Base-by-base conservation (phyloP, 805 yeast genomes). In the Candida stauntonica region DNA sequence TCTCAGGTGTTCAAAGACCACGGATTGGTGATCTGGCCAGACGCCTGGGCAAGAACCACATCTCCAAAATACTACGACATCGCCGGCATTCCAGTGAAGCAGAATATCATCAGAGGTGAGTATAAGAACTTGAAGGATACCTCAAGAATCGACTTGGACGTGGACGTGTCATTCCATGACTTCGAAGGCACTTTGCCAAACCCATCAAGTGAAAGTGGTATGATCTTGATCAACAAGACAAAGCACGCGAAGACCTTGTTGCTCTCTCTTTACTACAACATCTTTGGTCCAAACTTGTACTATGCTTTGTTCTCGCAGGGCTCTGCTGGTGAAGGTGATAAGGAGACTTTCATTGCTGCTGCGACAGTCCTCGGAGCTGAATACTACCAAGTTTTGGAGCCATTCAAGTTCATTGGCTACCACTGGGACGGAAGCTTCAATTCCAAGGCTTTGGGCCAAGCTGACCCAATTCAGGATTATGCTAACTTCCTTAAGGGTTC, bases 321-420 rank as follows among this genome's bases (percentile, higher is more conserved):
- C 26, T 69, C 68, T 28, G 75, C 73, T 4, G 93, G 93, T n/a
- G 86, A 81, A 61, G 93, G 91, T 35, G 86, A 79, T 50, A 79
- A 79, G 51, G 86, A 79, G 48, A 77, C 86, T 0, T 79, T 79
- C 49, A 73, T 75, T 26, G 75, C 80, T 2, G 83, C 85, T 2
- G 80, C 84, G 2, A 64, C 68, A 15, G 82, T 65, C 0, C 51
- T 75, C 50, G 44, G 56, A 0, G 57, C 63, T 27, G 66, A 70
- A 7, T 73, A 67, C 55, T 70, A 65, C 55, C 84, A 77, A 55
- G 67, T 69, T 5, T 46, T 55, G 33, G 46, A 54, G 7, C 54
- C 57, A 17, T 58, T 66, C 7, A 53, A 46, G 21, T 62, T 69
- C 26, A 54, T 67, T 30, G 72, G 73, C 3, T 55, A 62, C 45